These are phyloP conservation scores for Zea mays DNA, from an alignment of 176 grass and related monocot species.

Conservation along the genomic window Zm-B73-REFERENCE-NAM-5.0 NC_050101.1:108496501-108497000, in stretches of 20 bases:
- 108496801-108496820: neutral
- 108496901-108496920: slow-evolving; percentile 1
- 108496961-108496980: too few relatives aligned
- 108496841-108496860: neutral
- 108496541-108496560: slow-evolving; percentile 84
- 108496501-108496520: slow-evolving; percentile 95
- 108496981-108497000: too few relatives aligned
- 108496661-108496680: slow-evolving; percentile 75
- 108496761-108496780: neutral
- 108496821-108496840: neutral
- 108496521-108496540: slow-evolving; percentile 66
- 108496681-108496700: slow-evolving; percentile 75
- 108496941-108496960: too few relatives aligned
- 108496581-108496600: slow-evolving; percentile 67
- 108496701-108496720: slow-evolving; percentile 89
- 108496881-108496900: neutral
- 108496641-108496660: slow-evolving; percentile 77
- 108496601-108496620: slow-evolving; percentile 83
- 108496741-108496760: neutral
- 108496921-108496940: neutral
- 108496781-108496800: too few relatives aligned
- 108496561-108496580: slow-evolving; percentile 64
- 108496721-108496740: slow-evolving; percentile 82
- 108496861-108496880: slow-evolving; percentile 29
- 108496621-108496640: slow-evolving; percentile 61